Evolutionary conservation across 139 green algal species (phyloP), one percentile per base, ranked within the genome.

Genomic region (Nannochloris sp.): DNA sequence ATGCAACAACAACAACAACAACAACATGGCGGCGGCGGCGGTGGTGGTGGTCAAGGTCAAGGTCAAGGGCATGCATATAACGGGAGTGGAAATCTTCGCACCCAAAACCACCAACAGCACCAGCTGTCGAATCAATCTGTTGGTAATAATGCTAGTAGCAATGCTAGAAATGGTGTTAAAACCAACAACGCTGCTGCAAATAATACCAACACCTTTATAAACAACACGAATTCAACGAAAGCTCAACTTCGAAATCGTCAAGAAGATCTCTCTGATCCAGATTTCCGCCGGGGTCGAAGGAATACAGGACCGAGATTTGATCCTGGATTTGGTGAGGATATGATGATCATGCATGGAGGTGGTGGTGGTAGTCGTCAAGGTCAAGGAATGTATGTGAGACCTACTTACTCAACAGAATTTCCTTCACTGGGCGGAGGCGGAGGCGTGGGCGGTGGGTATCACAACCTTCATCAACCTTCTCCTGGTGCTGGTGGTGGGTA

Each of bases 191-290:
- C n/a, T n/a, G n/a, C n/a, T n/a, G n/a, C n/a, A n/a, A n/a, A n/a
- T n/a, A n/a, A n/a, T n/a, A n/a, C n/a, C n/a, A n/a, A n/a, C n/a
- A n/a, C n/a, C n/a, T n/a, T n/a, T n/a, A n/a, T 19, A 19, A 48
- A 29, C 42, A 19, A 29, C 10, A 1, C 29, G 15, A 10, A 14
- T 45, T 23, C 46, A 23, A 23, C 48, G 19, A 83, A 83, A 57
- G 76, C 76, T 1, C 60, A 74, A 39, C 65, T 78, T 32, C 67
- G 76, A 29, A 83, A 83, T 51, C 61, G 57, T 24, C 35, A 74
- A 45, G 62, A 74, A 29, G 76, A 83, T 36, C 10, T 81, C 35
- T 38, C 61, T 23, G 75, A 82, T 54, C 75, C 75, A 4, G 75
- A 81, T 73, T 81, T 80, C 33, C 48, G 73, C 9, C 54, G 75